phyloP scores from a whole-genome alignment of 2,329 filamentous ascomycete species.

The Podosphaera xanthii region DNA sequence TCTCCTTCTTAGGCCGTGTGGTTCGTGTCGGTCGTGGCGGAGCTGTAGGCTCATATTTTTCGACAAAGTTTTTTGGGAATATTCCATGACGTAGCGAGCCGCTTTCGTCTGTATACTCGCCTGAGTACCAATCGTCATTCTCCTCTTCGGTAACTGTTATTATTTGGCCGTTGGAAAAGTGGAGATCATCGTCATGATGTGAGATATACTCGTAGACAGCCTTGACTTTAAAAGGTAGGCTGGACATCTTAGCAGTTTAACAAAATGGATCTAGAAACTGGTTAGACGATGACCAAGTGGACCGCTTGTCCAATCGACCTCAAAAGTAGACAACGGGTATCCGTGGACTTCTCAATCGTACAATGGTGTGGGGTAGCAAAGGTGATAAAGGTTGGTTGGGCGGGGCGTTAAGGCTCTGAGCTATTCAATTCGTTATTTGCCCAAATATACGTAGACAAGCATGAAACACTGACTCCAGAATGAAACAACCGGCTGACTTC shows the following conservation, averaged over 20 bases:
- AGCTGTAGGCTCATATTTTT: conserved; percentile 77
- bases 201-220: conserved; percentile 88
- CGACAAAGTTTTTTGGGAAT: conserved; percentile 93
- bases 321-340: conserved; percentile 4
- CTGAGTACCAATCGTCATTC: conserved; percentile 81
- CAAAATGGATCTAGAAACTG: conserved; percentile 4
- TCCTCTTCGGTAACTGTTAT: conserved; percentile 87
- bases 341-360: not conserved
- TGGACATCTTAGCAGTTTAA: conserved; percentile 34
- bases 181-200: conserved; percentile 82
- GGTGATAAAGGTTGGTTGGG: conserved; percentile 1
- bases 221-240: conserved; percentile 72
- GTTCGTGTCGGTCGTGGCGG: conserved; percentile 64
- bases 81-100: conserved; percentile 64
- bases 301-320: not conserved
- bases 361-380: conserved; percentile 8
- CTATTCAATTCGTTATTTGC: not conserved
- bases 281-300: not conserved
- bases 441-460: not conserved
- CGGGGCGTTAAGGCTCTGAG: conserved; percentile 12
- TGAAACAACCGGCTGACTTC: not conserved
- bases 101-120: conserved; percentile 58
- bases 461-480: not conserved
- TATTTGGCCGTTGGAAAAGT: conserved; percentile 64
- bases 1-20: conserved; percentile 37